A percentile compares a stretch with the other conserved stretches of the same genome.
phyloP scores from a whole-genome alignment of 768 basidiomycete genomes.

The Rhizopogon vulgaris region DNA sequence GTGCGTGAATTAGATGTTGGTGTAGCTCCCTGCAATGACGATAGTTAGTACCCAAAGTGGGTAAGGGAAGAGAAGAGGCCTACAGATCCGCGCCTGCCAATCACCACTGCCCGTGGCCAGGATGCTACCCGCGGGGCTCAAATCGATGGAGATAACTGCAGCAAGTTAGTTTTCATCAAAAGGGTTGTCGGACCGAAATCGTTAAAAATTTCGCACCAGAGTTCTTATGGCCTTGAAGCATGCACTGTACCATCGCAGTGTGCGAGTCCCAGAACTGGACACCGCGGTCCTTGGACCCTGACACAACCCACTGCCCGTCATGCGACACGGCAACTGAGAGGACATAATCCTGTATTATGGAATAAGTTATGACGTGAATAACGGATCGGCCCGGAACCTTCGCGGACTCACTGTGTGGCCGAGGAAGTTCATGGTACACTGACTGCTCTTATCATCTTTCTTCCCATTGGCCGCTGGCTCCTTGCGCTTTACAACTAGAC shows the following conservation, averaged over 20 bases:
- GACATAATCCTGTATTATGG: slow-evolving; percentile 22
- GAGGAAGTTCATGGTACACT: slow-evolving; percentile 23
- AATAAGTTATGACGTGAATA: not conserved
- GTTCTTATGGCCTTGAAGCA: slow-evolving; percentile 29
- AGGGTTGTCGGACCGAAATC: not conserved
- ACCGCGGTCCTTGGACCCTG: slow-evolving; percentile 32
- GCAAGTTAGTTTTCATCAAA: not conserved
- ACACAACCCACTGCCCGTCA: slow-evolving; percentile 28
- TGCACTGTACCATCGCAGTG: slow-evolving; percentile 25
- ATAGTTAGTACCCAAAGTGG: slow-evolving; percentile 1
- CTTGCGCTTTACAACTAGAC: slow-evolving; percentile 19
- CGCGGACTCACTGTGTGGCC: slow-evolving; percentile 20
- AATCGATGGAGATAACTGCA: slow-evolving; percentile 33
- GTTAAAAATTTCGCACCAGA: slow-evolving; percentile 23
- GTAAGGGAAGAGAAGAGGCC: slow-evolving; percentile 9
- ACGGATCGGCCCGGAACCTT: not conserved
- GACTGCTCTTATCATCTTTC: slow-evolving; percentile 19
- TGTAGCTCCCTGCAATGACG: not conserved
- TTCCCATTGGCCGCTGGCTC: slow-evolving; percentile 32
- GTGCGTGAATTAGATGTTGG: not conserved
- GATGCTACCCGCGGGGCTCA: slow-evolving; percentile 23
- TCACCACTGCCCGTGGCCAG: slow-evolving; percentile 34
- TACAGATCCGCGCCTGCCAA: slow-evolving; percentile 31
- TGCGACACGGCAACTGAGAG: slow-evolving; percentile 25
- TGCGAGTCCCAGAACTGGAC: slow-evolving; percentile 31